Percentiles rank a stretch among this genome's conserved stretches.
phyloP scores from a whole-genome alignment of 495 filamentous ascomycete species.

The Tuber brumale region DNA sequence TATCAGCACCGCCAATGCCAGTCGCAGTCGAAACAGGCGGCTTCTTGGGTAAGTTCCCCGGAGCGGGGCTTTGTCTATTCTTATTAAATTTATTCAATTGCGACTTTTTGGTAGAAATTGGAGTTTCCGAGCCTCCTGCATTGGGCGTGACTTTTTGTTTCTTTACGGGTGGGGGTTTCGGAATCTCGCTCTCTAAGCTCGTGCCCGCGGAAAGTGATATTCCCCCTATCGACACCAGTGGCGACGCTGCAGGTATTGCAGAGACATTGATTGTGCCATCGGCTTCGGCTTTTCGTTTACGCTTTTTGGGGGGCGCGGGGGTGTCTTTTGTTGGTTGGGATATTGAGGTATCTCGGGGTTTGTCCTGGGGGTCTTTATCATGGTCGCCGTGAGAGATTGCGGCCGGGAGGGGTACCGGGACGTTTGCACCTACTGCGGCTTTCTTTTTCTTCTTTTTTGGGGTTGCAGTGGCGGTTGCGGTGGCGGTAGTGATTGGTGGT shows the following conservation, averaged over 20 bases:
- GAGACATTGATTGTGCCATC: background rate
- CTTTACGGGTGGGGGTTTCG: conserved; percentile 26
- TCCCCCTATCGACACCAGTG: background rate
- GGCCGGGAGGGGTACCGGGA: background rate
- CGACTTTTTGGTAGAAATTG: conserved; percentile 24
- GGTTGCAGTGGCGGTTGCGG: conserved; percentile 10
- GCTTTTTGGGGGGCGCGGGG: conserved; percentile 27
- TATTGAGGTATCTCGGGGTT: conserved; percentile 15
- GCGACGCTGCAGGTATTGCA: background rate
- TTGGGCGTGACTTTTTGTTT: conserved; percentile 26
- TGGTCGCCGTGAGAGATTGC: conserved; percentile 7
- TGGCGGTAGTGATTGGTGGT: background rate
- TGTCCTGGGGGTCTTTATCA: conserved; percentile 19
- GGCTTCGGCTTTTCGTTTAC: conserved; percentile 35
- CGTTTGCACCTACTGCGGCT: background rate
- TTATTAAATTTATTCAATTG: conserved; percentile 32
- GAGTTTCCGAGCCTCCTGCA: background rate
- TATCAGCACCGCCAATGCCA: conserved; percentile 15
- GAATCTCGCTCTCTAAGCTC: conserved; percentile 5
- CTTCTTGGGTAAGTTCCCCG: conserved; percentile 15
- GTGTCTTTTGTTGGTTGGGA: conserved; percentile 13
- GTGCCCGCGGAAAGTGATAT: background rate
- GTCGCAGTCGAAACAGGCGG: background rate
- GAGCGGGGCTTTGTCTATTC: conserved; percentile 23
- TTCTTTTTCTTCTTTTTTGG: conserved; percentile 41